A percentile compares a stretch with the other conserved stretches of the same genome.
Evolutionary conservation across 1,284 basidiomycete species (phyloP).

Genomic region (Hortiboletus rubellus): DNA sequence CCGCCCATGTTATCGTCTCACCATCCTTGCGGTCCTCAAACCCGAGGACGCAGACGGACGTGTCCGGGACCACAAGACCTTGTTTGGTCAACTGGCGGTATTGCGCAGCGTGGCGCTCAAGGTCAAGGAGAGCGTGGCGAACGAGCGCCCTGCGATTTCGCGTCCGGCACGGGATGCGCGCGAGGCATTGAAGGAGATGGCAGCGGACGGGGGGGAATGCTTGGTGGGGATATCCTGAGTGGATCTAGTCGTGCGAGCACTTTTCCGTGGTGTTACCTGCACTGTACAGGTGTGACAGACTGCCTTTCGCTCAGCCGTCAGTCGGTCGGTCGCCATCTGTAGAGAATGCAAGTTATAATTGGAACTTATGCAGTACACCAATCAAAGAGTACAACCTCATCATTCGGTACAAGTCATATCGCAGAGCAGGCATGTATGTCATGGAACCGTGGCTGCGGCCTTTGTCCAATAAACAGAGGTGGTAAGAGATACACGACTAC

Average conservation of each 20-base stretch:
- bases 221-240: conserved; percentile 30
- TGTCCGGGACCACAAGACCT: conserved; percentile 36
- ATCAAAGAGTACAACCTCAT: too few species aligned
- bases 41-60: conserved; percentile 4
- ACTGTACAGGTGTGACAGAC: too few species aligned
- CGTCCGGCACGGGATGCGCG: conserved; percentile 84
- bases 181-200: conserved; percentile 63
- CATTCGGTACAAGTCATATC: too few species aligned
- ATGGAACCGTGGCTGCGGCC: too few species aligned
- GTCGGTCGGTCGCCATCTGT: too few species aligned
- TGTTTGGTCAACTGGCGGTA: conserved; percentile 67
- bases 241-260: not conserved
- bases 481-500: not conserved
- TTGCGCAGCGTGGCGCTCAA: conserved; percentile 73
- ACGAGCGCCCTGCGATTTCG: conserved; percentile 74
- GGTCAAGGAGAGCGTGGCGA: conserved; percentile 66
- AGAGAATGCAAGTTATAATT: too few species aligned
- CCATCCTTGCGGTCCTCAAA: conserved; percentile 48
- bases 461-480: not conserved
- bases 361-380: too few species aligned
- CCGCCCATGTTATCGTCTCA: conserved; percentile 63
- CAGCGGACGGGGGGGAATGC: conserved; percentile 24
- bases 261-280: not conserved
- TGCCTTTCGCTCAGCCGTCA: too few species aligned
- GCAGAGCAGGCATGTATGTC: too few species aligned